Conservation (phyloP, 2,329 filamentous ascomycete genomes). For the Trichoderma breve region DNA sequence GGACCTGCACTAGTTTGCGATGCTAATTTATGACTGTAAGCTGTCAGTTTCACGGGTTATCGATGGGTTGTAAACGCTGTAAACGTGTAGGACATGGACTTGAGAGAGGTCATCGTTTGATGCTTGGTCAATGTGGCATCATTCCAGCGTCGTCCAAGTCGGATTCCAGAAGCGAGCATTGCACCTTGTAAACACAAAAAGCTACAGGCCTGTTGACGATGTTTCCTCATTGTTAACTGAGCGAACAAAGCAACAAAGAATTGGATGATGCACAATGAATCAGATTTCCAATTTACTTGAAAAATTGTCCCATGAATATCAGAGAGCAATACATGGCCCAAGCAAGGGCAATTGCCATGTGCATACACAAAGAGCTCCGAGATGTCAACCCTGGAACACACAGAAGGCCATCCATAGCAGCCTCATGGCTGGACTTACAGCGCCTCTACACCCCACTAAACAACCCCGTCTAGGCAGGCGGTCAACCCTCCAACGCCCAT, state of each 20-base stretch:
- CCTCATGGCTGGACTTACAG: background rate
- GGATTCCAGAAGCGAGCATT: background rate
- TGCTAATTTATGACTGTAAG: background rate
- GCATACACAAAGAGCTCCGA: background rate
- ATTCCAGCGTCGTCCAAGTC: background rate
- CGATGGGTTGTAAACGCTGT: background rate
- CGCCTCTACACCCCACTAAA: background rate
- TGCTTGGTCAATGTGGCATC: background rate
- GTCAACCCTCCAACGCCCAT: background rate
- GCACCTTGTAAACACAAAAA: background rate
- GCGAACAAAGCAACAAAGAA: background rate
- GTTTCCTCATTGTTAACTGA: background rate
- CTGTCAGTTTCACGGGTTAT: background rate
- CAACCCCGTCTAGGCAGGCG: conserved; percentile 22
- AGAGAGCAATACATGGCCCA: background rate
- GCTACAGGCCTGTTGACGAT: background rate
- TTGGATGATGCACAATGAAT: background rate
- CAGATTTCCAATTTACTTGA: background rate
- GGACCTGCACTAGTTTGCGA: background rate
- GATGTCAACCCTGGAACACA: background rate
- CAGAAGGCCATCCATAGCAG: background rate
- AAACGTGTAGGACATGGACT: background rate
- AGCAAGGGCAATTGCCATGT: background rate
- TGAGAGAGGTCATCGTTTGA: background rate
- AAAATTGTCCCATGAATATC: background rate